A percentile compares a stretch with the other conserved stretches of the same genome.
These are phyloP conservation scores for Diaporthe batatas DNA, from an alignment of 2,329 filamentous ascomycete species.

Conservation along the genomic window DNA sequence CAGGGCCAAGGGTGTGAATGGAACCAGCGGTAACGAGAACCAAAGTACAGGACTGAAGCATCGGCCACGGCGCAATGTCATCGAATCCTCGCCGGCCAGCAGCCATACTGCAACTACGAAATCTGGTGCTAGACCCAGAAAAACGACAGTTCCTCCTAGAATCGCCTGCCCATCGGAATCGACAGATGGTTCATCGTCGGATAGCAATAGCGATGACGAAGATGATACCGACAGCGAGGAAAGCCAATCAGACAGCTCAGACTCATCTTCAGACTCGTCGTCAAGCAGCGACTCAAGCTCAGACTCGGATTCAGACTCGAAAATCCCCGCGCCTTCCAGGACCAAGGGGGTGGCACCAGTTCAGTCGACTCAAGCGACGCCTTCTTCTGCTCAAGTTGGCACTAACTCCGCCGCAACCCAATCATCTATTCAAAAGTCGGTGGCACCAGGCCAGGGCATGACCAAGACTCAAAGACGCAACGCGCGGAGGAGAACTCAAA, in stretches of 20 bases:
- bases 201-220: constrained; percentile 33
- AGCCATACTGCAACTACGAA: constrained; percentile 6
- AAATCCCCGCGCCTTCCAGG: constrained; percentile 45
- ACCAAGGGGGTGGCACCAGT: background rate
- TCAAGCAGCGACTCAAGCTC: constrained; percentile 52
- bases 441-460: constrained; percentile 50
- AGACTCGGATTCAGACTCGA: constrained; percentile 55
- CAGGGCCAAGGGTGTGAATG: background rate
- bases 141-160: constrained; percentile 42
- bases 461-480: constrained; percentile 65
- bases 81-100: constrained; percentile 11
- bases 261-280: constrained; percentile 44
- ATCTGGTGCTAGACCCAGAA: background rate
- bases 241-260: constrained; percentile 38
- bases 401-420: background rate
- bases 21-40: constrained; percentile 8
- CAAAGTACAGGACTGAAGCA: background rate
- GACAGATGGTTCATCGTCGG: constrained; percentile 31
- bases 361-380: background rate
- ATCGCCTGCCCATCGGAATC: constrained; percentile 38
- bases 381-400: constrained; percentile 1
- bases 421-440: constrained; percentile 1
- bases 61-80: constrained; percentile 9
- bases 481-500: constrained; percentile 57
- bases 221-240: constrained; percentile 12